A percentile compares a stretch with the other conserved stretches of the same genome.
These are phyloP conservation scores for Hanseniaspora jakobsenii DNA, from an alignment of 805 yeast genomes.

Conservation along the genomic window DNA sequence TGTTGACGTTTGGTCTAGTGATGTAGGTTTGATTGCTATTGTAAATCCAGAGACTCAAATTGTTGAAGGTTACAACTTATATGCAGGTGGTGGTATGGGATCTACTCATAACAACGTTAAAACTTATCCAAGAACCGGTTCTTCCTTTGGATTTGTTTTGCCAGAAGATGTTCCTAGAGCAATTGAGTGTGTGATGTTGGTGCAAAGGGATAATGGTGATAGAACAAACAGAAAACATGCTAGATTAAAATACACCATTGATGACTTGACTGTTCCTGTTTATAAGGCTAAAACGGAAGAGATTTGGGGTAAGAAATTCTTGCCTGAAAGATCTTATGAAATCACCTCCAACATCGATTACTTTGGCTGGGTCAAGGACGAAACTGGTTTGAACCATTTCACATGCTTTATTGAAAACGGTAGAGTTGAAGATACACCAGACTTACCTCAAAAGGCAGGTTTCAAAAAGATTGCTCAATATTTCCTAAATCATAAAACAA, in stretches of 20 bases:
- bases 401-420: conserved; percentile 94
- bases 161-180: conserved; percentile 60
- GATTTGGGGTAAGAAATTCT: conserved; percentile 63
- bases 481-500: conserved; percentile 40
- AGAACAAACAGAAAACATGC: conserved; percentile 95
- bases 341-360: conserved; percentile 80
- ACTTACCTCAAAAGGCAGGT: conserved; percentile 81
- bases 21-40: conserved; percentile 83
- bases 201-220: conserved; percentile 91
- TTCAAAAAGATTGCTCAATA: conserved; percentile 64
- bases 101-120: conserved; percentile 92
- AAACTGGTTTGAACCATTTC: conserved; percentile 71
- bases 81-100: conserved; percentile 99
- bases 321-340: conserved; percentile 55
- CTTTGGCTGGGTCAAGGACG: conserved; percentile 90
- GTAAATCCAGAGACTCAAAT: conserved; percentile 48
- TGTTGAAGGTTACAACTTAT: conserved; percentile 70
- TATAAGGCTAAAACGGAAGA: conserved; percentile 76
- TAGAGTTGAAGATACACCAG: conserved; percentile 86
- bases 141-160: conserved; percentile 64
- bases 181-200: conserved; percentile 84
- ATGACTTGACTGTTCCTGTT: conserved; percentile 79
- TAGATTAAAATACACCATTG: conserved; percentile 90
- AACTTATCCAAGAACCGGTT: conserved; percentile 92
- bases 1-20: conserved; percentile 93